Conservation (phyloP, 2,329 filamentous ascomycete genomes). For the Biscogniauxia marginata region DNA sequence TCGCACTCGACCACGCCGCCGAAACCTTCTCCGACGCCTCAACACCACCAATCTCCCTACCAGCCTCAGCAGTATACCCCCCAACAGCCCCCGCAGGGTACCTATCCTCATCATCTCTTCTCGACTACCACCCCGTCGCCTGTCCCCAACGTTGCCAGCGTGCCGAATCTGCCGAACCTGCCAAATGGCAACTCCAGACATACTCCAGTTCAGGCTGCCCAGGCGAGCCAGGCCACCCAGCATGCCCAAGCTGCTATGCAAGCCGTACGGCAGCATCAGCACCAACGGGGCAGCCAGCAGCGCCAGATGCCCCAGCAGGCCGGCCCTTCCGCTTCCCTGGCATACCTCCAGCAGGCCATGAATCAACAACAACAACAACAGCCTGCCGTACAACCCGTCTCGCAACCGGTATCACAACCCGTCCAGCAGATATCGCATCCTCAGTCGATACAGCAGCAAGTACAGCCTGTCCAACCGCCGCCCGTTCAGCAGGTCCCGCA, state of each 20-base stretch:
- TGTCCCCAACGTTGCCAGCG: constrained; percentile 47
- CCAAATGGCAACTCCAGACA: constrained; percentile 48
- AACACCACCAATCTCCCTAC: constrained; percentile 55
- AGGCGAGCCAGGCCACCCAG: constrained; percentile 29
- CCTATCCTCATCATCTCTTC: constrained; percentile 55
- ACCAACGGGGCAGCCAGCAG: constrained; percentile 34
- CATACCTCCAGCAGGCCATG: constrained; percentile 34
- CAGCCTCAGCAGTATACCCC: constrained; percentile 53
- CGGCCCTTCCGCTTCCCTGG: constrained; percentile 26
- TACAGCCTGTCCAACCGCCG: constrained; percentile 20
- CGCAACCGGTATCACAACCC: constrained; percentile 33
- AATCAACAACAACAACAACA: too few species aligned
- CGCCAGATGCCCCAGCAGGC: constrained; percentile 36
- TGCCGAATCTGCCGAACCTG: constrained; percentile 50
- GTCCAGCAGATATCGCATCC: constrained; percentile 33
- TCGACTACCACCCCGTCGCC: constrained; percentile 45
- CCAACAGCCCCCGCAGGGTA: constrained; percentile 47
- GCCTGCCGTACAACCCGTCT: constrained; percentile 29
- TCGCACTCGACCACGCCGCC: constrained; percentile 50
- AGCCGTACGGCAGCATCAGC: constrained; percentile 33
- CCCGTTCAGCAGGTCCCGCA: constrained; percentile 21
- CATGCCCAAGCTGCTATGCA: constrained; percentile 37
- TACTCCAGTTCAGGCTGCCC: constrained; percentile 44
- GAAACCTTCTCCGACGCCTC: constrained; percentile 53
- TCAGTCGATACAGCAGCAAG: constrained; percentile 24